phyloP scores from a whole-genome alignment of 2,329 filamentous ascomycete species.

The Tolypocladium inflatum region DNA sequence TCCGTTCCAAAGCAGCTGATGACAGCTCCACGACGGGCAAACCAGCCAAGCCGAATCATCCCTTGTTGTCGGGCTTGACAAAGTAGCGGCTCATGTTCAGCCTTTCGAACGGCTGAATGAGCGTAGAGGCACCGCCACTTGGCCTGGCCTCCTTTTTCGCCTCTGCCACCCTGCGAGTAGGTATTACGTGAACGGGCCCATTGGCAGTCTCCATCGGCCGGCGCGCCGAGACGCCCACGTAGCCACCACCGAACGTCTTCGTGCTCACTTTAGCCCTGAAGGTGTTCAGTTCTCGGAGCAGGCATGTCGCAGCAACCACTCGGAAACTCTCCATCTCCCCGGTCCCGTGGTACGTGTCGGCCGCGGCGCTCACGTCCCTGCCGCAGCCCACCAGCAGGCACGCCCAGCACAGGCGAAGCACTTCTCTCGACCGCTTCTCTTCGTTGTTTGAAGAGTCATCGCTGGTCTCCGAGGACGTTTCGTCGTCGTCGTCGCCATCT shows the following conservation, averaged over 20 bases:
- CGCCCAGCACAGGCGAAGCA: constrained; percentile 23
- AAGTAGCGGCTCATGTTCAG: background rate
- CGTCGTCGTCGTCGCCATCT: background rate
- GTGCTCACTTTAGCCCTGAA: constrained; percentile 6
- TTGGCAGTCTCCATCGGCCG: too few species aligned
- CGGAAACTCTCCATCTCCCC: constrained; percentile 23
- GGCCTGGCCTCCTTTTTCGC: background rate
- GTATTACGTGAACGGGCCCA: background rate
- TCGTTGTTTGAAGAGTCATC: constrained; percentile 1
- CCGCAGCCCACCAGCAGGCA: constrained; percentile 20
- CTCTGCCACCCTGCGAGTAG: background rate
- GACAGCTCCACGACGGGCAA: background rate
- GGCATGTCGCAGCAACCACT: constrained; percentile 25
- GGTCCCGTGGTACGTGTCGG: constrained; percentile 4
- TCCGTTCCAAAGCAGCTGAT: background rate
- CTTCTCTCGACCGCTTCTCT: constrained; percentile 11
- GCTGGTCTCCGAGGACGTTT: background rate
- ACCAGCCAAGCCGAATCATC: too few species aligned
- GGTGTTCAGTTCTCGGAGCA: constrained; percentile 18
- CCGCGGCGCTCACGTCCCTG: background rate
- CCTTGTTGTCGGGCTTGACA: background rate
- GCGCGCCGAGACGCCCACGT: constrained; percentile 9
- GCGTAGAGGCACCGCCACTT: background rate
- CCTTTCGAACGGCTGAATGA: background rate
- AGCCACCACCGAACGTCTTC: constrained; percentile 11